Evolutionary conservation across 1,139 yeast species (phyloP).

Genomic region (Pichia sp.): DNA sequence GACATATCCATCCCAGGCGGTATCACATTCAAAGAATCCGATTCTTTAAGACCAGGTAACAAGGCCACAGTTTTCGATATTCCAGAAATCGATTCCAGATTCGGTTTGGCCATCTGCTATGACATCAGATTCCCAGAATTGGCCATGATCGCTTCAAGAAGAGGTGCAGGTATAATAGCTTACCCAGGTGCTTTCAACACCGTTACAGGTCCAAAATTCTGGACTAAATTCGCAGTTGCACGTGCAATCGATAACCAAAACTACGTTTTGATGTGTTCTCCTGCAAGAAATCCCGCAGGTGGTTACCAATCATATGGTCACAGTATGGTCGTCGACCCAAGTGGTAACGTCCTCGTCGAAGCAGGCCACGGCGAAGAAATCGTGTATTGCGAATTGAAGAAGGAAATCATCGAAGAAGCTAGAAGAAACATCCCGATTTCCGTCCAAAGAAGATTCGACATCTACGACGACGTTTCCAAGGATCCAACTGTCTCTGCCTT

Average conservation of each 20-base stretch:
- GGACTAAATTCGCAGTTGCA: constrained; percentile 84
- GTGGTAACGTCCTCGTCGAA: constrained; percentile 75
- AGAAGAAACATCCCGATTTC: constrained; percentile 78
- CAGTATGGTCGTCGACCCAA: constrained; percentile 82
- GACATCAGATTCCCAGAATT: constrained; percentile 92
- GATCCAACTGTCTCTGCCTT: constrained; percentile 23
- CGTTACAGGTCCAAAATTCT: constrained; percentile 92
- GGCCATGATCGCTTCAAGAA: constrained; percentile 76
- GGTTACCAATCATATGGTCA: constrained; percentile 94
- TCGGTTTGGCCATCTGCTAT: constrained; percentile 91
- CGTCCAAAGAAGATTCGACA: constrained; percentile 79
- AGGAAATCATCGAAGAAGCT: constrained; percentile 55
- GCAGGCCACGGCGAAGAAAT: constrained; percentile 87
- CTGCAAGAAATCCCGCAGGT: constrained; percentile 75
- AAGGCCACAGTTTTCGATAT: constrained; percentile 74
- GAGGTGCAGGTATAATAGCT: constrained; percentile 80
- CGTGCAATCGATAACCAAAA: constrained; percentile 90
- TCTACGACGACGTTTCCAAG: constrained; percentile 65
- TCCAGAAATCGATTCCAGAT: constrained; percentile 64
- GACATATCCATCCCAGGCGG: constrained; percentile 92
- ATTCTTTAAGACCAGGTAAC: constrained; percentile 72
- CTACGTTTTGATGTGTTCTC: constrained; percentile 79
- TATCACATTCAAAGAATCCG: constrained; percentile 81
- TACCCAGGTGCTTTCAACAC: constrained; percentile 97
- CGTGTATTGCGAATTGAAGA: constrained; percentile 75